Base-by-base conservation (phyloP, 306 rosid genomes). In the Acacia melanoxylon region DNA sequence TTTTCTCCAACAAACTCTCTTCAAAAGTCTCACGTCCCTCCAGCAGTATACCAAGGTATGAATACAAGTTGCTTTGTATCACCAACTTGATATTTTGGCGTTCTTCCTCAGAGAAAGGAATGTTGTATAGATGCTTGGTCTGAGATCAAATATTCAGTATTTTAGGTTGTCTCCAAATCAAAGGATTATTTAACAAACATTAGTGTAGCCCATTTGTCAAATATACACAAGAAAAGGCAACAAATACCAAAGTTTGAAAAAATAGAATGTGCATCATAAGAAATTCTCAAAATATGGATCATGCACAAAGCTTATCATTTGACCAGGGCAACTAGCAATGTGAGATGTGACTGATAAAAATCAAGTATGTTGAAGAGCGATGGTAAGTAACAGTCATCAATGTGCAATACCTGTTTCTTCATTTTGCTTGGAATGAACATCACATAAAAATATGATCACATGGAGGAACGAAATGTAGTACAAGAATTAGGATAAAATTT, bases 81-180 rank as follows among this genome's bases (percentile, higher is more conserved):
- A 89, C 76, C 66, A 84, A 82, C 89, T 91, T 91, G 77, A 92
- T 91, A 75, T 58, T 86, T 83, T 86, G 89, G 40, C 85, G 86
- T 85, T 94, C 97, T 25, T 88, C 89, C 76, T 83, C 95, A 27
- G 94, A 87, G 92, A 90, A 94, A 63, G 97, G 94, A 79, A 81
- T 85, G 67, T 84, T 25, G 44, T 91, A 94, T 52, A 91, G 81
- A 80, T 84, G 31, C 88, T 91, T 94, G 75, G 94, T 97, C 98
- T 94, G 52, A 49, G 68, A 87, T 25, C 62, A 79, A 87, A 59
- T 15, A 74, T 79, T 78, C 63, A 65, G 56, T 72, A 56, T 69
- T 27, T 74, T 67, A 85, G 33, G 56, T 72, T 35, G 78, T 85
- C 81, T 20, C 51, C 63, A 82, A 66, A 33, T 76, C 31, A 62